These are phyloP conservation scores for Athelia psychrophila DNA, from an alignment of 1,284 basidiomycete species.

Conservation along the genomic window DNA sequence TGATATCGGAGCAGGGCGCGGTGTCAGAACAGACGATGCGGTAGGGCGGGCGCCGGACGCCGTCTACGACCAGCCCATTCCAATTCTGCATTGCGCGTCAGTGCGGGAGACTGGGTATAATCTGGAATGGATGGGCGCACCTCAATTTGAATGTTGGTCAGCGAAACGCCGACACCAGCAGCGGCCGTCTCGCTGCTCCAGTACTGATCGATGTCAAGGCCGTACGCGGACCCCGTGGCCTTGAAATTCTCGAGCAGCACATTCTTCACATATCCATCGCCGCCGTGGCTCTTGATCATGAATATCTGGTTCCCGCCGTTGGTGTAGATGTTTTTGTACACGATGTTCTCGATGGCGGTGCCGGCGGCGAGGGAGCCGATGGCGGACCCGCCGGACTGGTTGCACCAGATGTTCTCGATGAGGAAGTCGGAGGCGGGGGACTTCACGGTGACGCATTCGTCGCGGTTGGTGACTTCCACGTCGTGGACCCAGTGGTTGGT, in stretches of 20 bases:
- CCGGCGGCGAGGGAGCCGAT: slow-evolving; percentile 30
- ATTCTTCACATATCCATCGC: slow-evolving; percentile 29
- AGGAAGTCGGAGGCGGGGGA: slow-evolving; percentile 29
- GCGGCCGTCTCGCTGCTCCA: slow-evolving; percentile 19
- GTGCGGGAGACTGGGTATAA: no score
- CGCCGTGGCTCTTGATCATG: slow-evolving; percentile 35
- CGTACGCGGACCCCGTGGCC: slow-evolving; percentile 28
- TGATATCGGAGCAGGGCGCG: slow-evolving; percentile 28
- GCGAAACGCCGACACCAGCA: slow-evolving; percentile 23
- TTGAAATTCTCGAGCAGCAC: slow-evolving; percentile 32
- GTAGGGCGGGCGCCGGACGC: slow-evolving; percentile 24
- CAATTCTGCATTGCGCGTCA: slow-evolving; percentile 20
- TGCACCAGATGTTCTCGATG: slow-evolving; percentile 36
- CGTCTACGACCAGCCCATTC: slow-evolving; percentile 28
- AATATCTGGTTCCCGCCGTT: slow-evolving; percentile 33
- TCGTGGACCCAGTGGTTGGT: slow-evolving; percentile 34
- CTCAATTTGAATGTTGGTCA: slow-evolving; percentile 28
- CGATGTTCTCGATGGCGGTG: slow-evolving; percentile 28
- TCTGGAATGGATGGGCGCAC: slow-evolving; percentile 7
- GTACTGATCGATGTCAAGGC: slow-evolving; percentile 29
- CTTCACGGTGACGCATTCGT: slow-evolving; percentile 36
- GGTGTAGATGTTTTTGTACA: slow-evolving; percentile 30
- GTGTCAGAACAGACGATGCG: slow-evolving; percentile 29
- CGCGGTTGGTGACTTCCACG: slow-evolving; percentile 34
- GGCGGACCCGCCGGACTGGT: slow-evolving; percentile 32